A percentile compares a stretch with the other conserved stretches of the same genome.
Conservation (phyloP, 345 rosid species). For the Boechera retrofracta region DNA sequence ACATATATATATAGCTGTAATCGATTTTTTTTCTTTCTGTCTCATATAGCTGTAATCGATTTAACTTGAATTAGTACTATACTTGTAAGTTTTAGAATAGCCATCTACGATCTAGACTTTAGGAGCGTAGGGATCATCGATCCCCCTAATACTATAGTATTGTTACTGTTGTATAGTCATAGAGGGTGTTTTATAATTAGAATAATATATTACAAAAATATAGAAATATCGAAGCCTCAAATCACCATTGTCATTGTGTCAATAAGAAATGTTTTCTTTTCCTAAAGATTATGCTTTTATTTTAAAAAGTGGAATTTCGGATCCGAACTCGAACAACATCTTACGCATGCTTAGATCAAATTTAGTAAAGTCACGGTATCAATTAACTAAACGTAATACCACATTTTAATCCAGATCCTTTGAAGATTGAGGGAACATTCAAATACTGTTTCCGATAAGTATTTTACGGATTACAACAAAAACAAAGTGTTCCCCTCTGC, state of each 20-base stretch:
- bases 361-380: background rate
- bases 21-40: background rate
- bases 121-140: constrained; percentile 33
- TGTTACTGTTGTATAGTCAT: constrained; percentile 25
- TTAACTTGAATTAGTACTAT: constrained; percentile 3
- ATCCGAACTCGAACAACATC: background rate
- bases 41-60: constrained; percentile 31
- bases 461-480: constrained; percentile 27
- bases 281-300: background rate
- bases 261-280: background rate
- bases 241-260: background rate
- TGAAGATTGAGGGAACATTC: background rate
- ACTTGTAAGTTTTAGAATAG: constrained; percentile 25
- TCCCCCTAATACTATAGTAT: constrained; percentile 21
- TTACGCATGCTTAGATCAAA: constrained; percentile 4
- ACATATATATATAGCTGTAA: background rate
- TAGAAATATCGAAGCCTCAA: constrained; percentile 2
- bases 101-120: constrained; percentile 25
- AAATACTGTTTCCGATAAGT: constrained; percentile 43
- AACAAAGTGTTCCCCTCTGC: constrained; percentile 33
- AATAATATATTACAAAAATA: background rate
- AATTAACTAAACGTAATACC: background rate
- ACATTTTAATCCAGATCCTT: constrained; percentile 9
- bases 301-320: background rate
- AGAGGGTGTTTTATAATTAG: background rate